A percentile compares a stretch with the other conserved stretches of the same genome.
Conservation (phyloP, 2,329 filamentous ascomycete genomes). For the Alternaria longipes region DNA sequence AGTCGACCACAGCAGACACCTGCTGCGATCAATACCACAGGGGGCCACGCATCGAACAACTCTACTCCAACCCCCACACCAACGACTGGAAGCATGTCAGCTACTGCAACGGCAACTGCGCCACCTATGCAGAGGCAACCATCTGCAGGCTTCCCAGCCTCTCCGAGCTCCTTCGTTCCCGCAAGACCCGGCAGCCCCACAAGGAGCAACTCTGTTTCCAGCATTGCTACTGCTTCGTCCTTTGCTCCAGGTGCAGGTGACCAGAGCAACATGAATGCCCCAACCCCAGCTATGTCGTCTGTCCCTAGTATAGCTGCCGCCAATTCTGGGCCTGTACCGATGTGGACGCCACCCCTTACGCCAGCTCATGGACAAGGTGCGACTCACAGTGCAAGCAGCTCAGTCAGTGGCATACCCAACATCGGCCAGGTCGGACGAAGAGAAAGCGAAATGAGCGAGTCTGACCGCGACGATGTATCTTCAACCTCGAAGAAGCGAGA, state of each 20-base stretch:
- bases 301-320: slow-evolving; percentile 80
- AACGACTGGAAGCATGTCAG: slow-evolving; percentile 69
- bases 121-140: slow-evolving; percentile 62
- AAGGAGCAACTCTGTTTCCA: slow-evolving; percentile 86
- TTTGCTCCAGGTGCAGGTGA: slow-evolving; percentile 51
- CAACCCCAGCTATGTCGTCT: slow-evolving; percentile 78
- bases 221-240: slow-evolving; percentile 73
- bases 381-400: slow-evolving; percentile 64
- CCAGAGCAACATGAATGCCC: slow-evolving; percentile 70
- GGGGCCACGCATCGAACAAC: slow-evolving; percentile 63
- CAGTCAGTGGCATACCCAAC: slow-evolving; percentile 61
- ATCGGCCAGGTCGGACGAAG: slow-evolving; percentile 28
- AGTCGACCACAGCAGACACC: slow-evolving; percentile 41
- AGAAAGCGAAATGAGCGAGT: slow-evolving; percentile 49
- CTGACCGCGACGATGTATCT: slow-evolving; percentile 45
- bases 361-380: slow-evolving; percentile 62
- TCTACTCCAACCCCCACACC: slow-evolving; percentile 77
- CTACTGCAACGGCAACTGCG: slow-evolving; percentile 58
- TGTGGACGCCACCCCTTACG: slow-evolving; percentile 91
- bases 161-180: slow-evolving; percentile 64
- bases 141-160: slow-evolving; percentile 64
- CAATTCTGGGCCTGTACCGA: slow-evolving; percentile 71
- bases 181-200: slow-evolving; percentile 78
- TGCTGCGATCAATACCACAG: slow-evolving; percentile 54
- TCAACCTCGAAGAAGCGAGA: slow-evolving; percentile 49